phyloP scores from a whole-genome alignment of 345 rosid species.

The sweet orange (Citrus sinensis) region DVS_A1.0 CM039169.1:33080501-33081000 shows the following conservation, averaged over 20 bases:
- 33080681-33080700: slow-evolving; percentile 37
- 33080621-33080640: neutral
- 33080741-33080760: slow-evolving; percentile 41
- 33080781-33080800: slow-evolving; percentile 23
- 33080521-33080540: slow-evolving; percentile 21
- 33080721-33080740: slow-evolving; percentile 31
- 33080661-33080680: neutral
- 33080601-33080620: neutral
- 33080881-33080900: slow-evolving; percentile 53
- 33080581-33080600: neutral
- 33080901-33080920: slow-evolving; percentile 53
- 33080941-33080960: slow-evolving; percentile 76
- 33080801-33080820: slow-evolving; percentile 22
- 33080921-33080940: slow-evolving; percentile 37
- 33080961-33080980: slow-evolving; percentile 74
- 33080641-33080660: neutral
- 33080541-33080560: slow-evolving; percentile 11
- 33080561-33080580: slow-evolving; percentile 1
- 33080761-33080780: slow-evolving; percentile 30
- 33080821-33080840: slow-evolving; percentile 24
- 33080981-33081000: slow-evolving; percentile 57
- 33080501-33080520: slow-evolving; percentile 13
- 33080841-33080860: slow-evolving; percentile 18
- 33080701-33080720: slow-evolving; percentile 46
- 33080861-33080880: slow-evolving; percentile 47